phyloP scores from a whole-genome alignment of 2,329 filamentous ascomycete species.

The Thyridium curvatum region DNA sequence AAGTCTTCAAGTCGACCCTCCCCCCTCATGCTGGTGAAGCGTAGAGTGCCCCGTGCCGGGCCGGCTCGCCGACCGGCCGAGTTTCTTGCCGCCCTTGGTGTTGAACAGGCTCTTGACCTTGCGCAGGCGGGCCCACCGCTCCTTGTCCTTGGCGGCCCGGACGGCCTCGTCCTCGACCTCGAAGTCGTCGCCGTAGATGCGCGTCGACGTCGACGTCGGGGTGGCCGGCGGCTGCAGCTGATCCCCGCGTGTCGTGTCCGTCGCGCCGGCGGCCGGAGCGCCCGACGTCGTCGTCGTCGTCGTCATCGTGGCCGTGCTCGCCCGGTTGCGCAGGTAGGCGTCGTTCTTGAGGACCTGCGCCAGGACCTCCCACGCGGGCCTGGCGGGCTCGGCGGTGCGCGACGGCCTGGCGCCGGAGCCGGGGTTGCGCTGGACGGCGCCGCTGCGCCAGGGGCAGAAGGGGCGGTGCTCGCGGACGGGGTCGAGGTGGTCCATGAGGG shows the following conservation, averaged over 20 bases:
- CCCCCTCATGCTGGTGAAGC: no score
- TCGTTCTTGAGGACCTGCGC: conserved; percentile 52
- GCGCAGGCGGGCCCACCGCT: conserved; percentile 65
- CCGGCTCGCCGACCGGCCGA: conserved; percentile 18
- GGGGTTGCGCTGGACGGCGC: conserved; percentile 50
- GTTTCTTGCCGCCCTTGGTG: conserved; percentile 53
- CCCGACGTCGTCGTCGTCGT: no score
- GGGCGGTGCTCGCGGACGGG: conserved; percentile 69
- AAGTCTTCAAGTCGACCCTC: no score
- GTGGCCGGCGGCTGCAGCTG: neutral
- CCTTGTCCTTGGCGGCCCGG: conserved; percentile 58
- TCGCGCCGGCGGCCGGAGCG: no score
- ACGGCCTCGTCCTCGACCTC: conserved; percentile 42
- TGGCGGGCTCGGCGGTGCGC: conserved; percentile 17
- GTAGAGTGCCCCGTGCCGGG: conserved; percentile 8
- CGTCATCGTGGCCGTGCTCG: conserved; percentile 22
- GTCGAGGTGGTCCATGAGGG: conserved; percentile 62
- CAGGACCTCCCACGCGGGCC: conserved; percentile 50
- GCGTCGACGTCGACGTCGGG: conserved; percentile 8
- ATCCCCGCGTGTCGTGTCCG: conserved; percentile 10
- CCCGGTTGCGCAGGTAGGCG: conserved; percentile 40
- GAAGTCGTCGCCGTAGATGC: conserved; percentile 22
- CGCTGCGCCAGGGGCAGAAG: conserved; percentile 76
- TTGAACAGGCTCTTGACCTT: conserved; percentile 68
- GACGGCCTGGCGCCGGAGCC: conserved; percentile 13